Conservation (phyloP, 1,284 basidiomycete genomes). For the Peniophora sp. region DNA sequence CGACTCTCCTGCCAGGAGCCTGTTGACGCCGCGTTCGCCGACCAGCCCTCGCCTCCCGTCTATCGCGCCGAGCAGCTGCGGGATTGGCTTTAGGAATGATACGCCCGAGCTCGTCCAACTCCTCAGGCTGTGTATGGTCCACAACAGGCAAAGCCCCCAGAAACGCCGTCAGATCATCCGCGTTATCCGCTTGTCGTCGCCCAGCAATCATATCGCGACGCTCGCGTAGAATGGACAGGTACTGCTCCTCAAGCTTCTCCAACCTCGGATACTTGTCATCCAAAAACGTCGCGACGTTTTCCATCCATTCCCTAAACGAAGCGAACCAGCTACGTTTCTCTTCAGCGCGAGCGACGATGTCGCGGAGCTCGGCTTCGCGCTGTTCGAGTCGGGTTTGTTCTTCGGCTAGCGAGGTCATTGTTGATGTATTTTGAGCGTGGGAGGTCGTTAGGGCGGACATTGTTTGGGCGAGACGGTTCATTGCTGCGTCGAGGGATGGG, state of each 20-base stretch:
- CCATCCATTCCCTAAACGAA: constrained; percentile 81
- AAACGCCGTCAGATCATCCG: constrained; percentile 76
- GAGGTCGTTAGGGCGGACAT: constrained; percentile 65
- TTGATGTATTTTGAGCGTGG: constrained; percentile 56
- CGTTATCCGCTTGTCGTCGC: constrained; percentile 66
- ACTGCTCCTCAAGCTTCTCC: constrained; percentile 81
- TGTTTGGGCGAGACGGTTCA: constrained; percentile 53
- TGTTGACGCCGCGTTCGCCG: constrained; percentile 33
- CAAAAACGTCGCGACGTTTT: constrained; percentile 81
- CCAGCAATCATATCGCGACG: constrained; percentile 60
- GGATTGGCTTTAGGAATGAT: constrained; percentile 39
- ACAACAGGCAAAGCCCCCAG: constrained; percentile 46
- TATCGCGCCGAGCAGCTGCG: constrained; percentile 36
- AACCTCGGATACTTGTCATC: constrained; percentile 90
- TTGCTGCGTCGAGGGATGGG: constrained; percentile 48
- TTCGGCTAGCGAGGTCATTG: constrained; percentile 52
- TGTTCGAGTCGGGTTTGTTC: constrained; percentile 68
- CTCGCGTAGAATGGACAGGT: constrained; percentile 69
- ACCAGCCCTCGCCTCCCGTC: constrained; percentile 44
- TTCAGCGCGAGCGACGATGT: constrained; percentile 75
- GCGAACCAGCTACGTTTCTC: constrained; percentile 83
- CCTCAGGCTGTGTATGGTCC: constrained; percentile 27
- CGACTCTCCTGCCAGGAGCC: constrained; percentile 15
- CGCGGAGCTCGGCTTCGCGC: constrained; percentile 74
- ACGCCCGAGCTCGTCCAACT: constrained; percentile 62